These are phyloP conservation scores for Rhodotorula sphaerocarpa DNA, from an alignment of 768 basidiomycete species.

Conservation along the genomic window DNA sequence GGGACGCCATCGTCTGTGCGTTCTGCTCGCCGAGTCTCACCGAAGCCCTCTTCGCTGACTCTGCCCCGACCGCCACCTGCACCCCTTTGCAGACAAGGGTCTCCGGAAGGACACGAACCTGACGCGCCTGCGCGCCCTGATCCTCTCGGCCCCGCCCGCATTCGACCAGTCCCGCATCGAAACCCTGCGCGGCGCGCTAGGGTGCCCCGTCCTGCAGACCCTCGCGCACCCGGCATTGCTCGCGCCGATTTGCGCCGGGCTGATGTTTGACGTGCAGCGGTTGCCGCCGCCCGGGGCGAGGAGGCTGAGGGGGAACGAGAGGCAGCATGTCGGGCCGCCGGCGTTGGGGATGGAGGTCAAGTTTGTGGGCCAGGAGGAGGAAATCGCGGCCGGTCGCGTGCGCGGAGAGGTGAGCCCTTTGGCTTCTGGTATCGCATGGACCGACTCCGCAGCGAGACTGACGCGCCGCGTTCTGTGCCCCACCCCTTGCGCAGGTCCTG, in stretches of 20 bases:
- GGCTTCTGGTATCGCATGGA: too few relatives aligned
- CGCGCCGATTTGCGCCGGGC: slow-evolving; percentile 6
- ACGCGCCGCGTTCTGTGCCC: background rate
- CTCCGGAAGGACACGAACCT: slow-evolving; percentile 25
- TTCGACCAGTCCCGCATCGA: slow-evolving; percentile 23
- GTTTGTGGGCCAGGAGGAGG: slow-evolving; percentile 13
- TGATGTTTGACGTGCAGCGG: slow-evolving; percentile 30
- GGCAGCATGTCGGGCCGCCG: slow-evolving; percentile 19
- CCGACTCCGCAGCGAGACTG: background rate
- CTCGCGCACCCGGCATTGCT: slow-evolving; percentile 19
- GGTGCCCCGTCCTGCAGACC: slow-evolving; percentile 16
- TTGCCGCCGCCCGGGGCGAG: slow-evolving; percentile 18
- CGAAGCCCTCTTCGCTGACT: background rate
- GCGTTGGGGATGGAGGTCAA: slow-evolving; percentile 27
- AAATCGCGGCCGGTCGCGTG: slow-evolving; percentile 5
- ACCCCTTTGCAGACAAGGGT: slow-evolving; percentile 19
- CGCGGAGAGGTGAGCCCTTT: slow-evolving; percentile 18
- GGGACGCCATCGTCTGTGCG: slow-evolving; percentile 29
- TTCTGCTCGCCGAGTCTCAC: background rate
- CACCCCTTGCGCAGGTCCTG: slow-evolving; percentile 17
- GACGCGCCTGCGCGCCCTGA: slow-evolving; percentile 11
- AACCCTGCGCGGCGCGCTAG: slow-evolving; percentile 25
- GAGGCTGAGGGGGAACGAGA: slow-evolving; percentile 1
- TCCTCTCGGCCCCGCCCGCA: slow-evolving; percentile 11
- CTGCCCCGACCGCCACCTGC: too few relatives aligned